These are phyloP conservation scores for Paramyrothecium roridum DNA, from an alignment of 2,329 filamentous ascomycete genomes.

Conservation along the genomic window DNA sequence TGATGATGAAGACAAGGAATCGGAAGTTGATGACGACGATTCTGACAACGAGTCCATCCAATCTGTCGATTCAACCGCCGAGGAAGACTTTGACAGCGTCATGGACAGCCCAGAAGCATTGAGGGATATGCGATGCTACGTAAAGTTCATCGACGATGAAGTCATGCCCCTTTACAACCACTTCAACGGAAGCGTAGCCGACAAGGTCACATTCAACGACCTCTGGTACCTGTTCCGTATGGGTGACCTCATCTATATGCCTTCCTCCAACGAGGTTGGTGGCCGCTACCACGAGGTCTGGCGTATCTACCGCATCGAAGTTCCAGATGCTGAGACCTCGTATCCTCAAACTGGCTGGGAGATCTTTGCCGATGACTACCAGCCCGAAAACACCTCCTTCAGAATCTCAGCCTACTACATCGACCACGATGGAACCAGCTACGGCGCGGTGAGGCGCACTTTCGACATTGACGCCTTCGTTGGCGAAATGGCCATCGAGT, in stretches of 20 bases:
- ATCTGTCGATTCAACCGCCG: conserved; percentile 33
- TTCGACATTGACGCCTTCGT: conserved; percentile 33
- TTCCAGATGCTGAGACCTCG: conserved; percentile 23
- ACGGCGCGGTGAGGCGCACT: conserved; percentile 31
- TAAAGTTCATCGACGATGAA: conserved; percentile 39
- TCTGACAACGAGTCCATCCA: conserved; percentile 27
- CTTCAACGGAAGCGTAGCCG: conserved; percentile 19
- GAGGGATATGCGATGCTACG: conserved; percentile 38
- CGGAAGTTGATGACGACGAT: conserved; percentile 13
- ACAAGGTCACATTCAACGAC: conserved; percentile 36
- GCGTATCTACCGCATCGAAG: conserved; percentile 30
- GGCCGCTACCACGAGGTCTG: conserved; percentile 36
- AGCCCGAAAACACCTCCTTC: conserved; percentile 25
- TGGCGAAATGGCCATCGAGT: conserved; percentile 33
- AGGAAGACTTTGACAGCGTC: conserved; percentile 28
- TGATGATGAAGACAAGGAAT: conserved; percentile 10
- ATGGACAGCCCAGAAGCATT: conserved; percentile 37
- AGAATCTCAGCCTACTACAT: conserved; percentile 37
- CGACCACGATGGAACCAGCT: conserved; percentile 35
- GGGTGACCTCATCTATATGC: conserved; percentile 38
- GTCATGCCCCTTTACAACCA: conserved; percentile 31
- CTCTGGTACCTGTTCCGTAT: conserved; percentile 38
- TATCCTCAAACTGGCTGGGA: conserved; percentile 29
- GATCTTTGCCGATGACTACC: conserved; percentile 29
- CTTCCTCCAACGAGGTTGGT: conserved; percentile 25